phyloP scores from a whole-genome alignment of 192 early-diverging fungal species.

The Coemansia asiatica region DNA sequence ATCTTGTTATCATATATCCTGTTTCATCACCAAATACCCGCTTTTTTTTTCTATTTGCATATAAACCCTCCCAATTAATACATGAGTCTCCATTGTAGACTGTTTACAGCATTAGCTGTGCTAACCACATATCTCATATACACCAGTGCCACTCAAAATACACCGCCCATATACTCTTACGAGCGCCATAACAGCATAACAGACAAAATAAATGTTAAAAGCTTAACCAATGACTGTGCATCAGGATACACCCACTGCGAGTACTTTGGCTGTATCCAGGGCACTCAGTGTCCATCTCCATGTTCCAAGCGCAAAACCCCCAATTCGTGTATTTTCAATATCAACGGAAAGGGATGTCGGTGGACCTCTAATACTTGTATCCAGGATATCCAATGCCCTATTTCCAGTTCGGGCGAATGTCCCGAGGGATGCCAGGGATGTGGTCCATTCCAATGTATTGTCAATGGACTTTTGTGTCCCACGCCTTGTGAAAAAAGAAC shows the following conservation, averaged over 20 bases:
- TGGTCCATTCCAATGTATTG: conserved; percentile 8
- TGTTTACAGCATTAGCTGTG: conserved; percentile 3
- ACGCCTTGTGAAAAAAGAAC: neutral
- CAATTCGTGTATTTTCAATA: neutral
- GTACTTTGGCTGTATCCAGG: conserved; percentile 1
- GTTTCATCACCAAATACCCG: neutral
- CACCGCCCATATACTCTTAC: neutral
- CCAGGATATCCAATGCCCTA: conserved; percentile 8
- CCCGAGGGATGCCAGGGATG: conserved; percentile 10
- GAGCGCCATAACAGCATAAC: neutral
- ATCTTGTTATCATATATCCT: neutral
- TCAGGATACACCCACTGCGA: conserved; percentile 5
- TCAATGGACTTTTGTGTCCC: conserved; percentile 1
- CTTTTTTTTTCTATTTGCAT: neutral
- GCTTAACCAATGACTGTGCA: neutral
- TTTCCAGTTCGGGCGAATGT: neutral
- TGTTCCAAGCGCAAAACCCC: neutral
- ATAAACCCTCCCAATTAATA: neutral
- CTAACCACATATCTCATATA: neutral
- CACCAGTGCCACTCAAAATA: neutral
- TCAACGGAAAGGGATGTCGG: conserved; percentile 11
- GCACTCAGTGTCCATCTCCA: neutral
- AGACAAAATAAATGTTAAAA: neutral
- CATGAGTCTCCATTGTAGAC: neutral
- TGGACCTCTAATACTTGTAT: neutral